A percentile compares a stretch with the other conserved stretches of the same genome.
These are phyloP conservation scores for Gymnopilus dilepis DNA, from an alignment of 768 basidiomycete genomes.

Conservation along the genomic window DNA sequence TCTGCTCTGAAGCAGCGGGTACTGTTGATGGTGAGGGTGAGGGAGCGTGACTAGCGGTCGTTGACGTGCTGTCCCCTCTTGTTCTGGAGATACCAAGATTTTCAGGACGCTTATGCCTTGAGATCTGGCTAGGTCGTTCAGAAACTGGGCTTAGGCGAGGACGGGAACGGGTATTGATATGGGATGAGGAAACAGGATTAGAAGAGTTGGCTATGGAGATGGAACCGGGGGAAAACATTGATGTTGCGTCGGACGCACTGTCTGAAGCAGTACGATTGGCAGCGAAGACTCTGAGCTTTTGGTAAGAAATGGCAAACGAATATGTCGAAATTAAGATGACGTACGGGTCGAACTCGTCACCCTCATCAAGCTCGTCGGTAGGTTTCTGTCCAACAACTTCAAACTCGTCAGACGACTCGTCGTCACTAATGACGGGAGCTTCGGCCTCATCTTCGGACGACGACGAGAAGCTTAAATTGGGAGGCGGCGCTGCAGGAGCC, in stretches of 20 bases:
- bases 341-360: slow-evolving; percentile 83
- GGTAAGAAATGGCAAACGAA: not conserved
- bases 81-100: slow-evolving; percentile 20
- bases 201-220: slow-evolving; percentile 51
- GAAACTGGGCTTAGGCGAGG: slow-evolving; percentile 68
- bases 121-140: slow-evolving; percentile 45
- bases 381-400: slow-evolving; percentile 51
- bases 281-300: slow-evolving; percentile 63
- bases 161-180: slow-evolving; percentile 44
- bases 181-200: slow-evolving; percentile 52
- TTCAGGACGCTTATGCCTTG: slow-evolving; percentile 23
- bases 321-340: slow-evolving; percentile 29
- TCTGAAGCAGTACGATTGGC: slow-evolving; percentile 64
- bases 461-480: slow-evolving; percentile 46
- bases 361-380: slow-evolving; percentile 62
- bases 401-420: slow-evolving; percentile 54
- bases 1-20: slow-evolving; percentile 23
- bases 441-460: slow-evolving; percentile 64
- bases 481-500: slow-evolving; percentile 37
- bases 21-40: slow-evolving; percentile 21
- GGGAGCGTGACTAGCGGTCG: slow-evolving; percentile 18
- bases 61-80: slow-evolving; percentile 28
- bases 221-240: slow-evolving; percentile 57
- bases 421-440: slow-evolving; percentile 50
- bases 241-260: slow-evolving; percentile 67